A percentile compares a stretch with the other conserved stretches of the same genome.
These are phyloP conservation scores for Ceratocystis variospora DNA, from an alignment of 2,329 filamentous ascomycete genomes.

Conservation along the genomic window DNA sequence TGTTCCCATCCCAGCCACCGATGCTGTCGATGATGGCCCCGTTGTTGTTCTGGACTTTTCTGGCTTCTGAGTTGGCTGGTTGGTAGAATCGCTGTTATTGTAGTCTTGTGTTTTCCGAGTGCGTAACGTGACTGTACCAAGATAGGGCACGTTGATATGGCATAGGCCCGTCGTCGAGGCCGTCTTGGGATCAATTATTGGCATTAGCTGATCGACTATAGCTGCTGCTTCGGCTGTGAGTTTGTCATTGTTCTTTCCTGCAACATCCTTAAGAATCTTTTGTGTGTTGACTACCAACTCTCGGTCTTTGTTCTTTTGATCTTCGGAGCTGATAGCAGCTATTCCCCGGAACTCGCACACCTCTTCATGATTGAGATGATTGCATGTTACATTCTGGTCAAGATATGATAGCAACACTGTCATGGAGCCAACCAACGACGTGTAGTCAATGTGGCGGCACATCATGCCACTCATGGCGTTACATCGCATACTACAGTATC, in stretches of 20 bases:
- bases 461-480: conserved; percentile 30
- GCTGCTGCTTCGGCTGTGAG: conserved; percentile 31
- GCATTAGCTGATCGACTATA: conserved; percentile 32
- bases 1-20: not conserved
- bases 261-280: conserved; percentile 30
- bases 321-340: conserved; percentile 18
- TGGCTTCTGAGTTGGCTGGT: not conserved
- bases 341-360: conserved; percentile 3
- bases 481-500: conserved; percentile 35
- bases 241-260: conserved; percentile 29
- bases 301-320: conserved; percentile 28
- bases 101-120: conserved; percentile 16
- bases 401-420: conserved; percentile 39
- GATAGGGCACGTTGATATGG: conserved; percentile 33
- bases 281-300: conserved; percentile 28
- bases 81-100: not conserved
- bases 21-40: not conserved
- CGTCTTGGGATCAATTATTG: conserved; percentile 27
- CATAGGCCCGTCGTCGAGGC: conserved; percentile 22
- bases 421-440: conserved; percentile 37
- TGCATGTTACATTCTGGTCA: conserved; percentile 23
- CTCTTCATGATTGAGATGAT: conserved; percentile 3
- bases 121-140: conserved; percentile 35
- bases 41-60: not conserved
- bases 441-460: conserved; percentile 38